Conservation (phyloP, 768 basidiomycete species). For the Tricholoma sp. region DNA sequence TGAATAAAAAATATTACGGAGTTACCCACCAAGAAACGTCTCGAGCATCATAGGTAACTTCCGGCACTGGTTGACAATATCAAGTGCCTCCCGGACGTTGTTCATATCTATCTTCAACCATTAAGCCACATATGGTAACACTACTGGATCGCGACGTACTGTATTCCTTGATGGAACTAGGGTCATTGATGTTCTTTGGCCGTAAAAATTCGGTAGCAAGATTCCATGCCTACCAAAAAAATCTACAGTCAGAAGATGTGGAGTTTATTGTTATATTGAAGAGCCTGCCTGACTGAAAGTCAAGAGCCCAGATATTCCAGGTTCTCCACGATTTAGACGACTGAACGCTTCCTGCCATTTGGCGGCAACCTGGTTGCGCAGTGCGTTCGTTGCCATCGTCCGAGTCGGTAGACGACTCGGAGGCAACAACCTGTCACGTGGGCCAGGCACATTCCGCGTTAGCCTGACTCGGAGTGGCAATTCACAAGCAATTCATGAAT, state of each 20-base stretch:
- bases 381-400: constrained; percentile 53
- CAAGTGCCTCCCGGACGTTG: constrained; percentile 51
- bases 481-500: too few species aligned
- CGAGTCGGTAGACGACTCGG: background rate
- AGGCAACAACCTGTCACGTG: background rate
- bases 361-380: constrained; percentile 59
- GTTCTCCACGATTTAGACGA: constrained; percentile 53
- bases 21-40: constrained; percentile 58
- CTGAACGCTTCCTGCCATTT: constrained; percentile 71
- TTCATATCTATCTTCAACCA: constrained; percentile 35
- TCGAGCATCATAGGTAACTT: constrained; percentile 64
- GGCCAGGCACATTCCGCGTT: too few species aligned
- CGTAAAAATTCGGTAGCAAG: constrained; percentile 48
- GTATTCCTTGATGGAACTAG: constrained; percentile 19
- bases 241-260: constrained; percentile 2
- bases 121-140: background rate
- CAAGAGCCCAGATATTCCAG: constrained; percentile 61
- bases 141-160: constrained; percentile 11
- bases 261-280: background rate
- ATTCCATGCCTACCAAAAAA: constrained; percentile 49
- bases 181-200: constrained; percentile 47
- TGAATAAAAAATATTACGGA: background rate
- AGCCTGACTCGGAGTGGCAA: too few species aligned
- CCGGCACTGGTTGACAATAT: constrained; percentile 49
- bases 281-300: constrained; percentile 52